A percentile compares a stretch with the other conserved stretches of the same genome.
Evolutionary conservation across 176 grass and related monocot genomes (phyloP).

Genomic region (Zea mays): Zm-B73-REFERENCE-NAM-5.0 NC_050096.1:16875001-16875500

Average conservation of each 20-base stretch:
- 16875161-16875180: conserved; percentile 40
- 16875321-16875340: no score
- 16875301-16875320: no score
- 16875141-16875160: conserved; percentile 58
- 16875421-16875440: no score
- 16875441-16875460: no score
- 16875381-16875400: no score
- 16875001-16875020: conserved; percentile 22
- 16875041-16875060: conserved; percentile 37
- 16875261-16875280: conserved; percentile 41
- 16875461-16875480: no score
- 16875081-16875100: conserved; percentile 96
- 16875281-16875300: conserved; percentile 13
- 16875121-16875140: conserved; percentile 86
- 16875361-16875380: no score
- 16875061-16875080: conserved; percentile 91
- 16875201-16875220: not conserved
- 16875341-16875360: no score
- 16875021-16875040: not conserved
- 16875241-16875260: not conserved
- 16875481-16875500: no score
- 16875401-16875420: no score
- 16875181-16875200: not conserved
- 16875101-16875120: conserved; percentile 99
- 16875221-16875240: not conserved